These are phyloP conservation scores for Metarhizium rileyi DNA, from an alignment of 2,329 filamentous ascomycete genomes.

Conservation along the genomic window DNA sequence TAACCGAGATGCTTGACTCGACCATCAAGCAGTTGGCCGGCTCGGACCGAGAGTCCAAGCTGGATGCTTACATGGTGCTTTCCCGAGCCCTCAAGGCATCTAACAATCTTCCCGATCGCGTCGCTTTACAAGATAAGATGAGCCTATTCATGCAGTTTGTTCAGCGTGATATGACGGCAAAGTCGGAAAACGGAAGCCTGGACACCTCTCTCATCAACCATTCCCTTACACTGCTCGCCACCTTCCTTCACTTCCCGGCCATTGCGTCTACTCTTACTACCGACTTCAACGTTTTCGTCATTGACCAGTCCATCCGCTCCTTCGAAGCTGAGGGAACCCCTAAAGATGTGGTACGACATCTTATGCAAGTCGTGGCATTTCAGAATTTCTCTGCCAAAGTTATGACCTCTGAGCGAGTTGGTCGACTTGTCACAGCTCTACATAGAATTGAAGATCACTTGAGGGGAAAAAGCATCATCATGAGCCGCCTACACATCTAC, in stretches of 20 bases:
- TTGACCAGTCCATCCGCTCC: conserved; percentile 69
- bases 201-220: conserved; percentile 68
- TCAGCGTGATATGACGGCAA: conserved; percentile 64
- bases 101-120: conserved; percentile 67
- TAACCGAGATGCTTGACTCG: conserved; percentile 77
- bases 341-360: conserved; percentile 68
- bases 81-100: conserved; percentile 69
- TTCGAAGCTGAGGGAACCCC: conserved; percentile 59
- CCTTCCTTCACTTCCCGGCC: conserved; percentile 65
- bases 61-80: conserved; percentile 82
- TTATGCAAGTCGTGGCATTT: conserved; percentile 70
- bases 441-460: conserved; percentile 64
- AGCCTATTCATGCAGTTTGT: conserved; percentile 71
- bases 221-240: conserved; percentile 66
- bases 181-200: conserved; percentile 40
- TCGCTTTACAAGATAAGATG: conserved; percentile 67
- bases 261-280: conserved; percentile 61
- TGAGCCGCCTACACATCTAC: conserved; percentile 70
- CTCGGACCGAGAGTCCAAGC: conserved; percentile 57
- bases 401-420: conserved; percentile 62
- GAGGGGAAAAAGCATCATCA: conserved; percentile 71
- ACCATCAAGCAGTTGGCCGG: conserved; percentile 72
- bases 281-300: conserved; percentile 70
- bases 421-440: conserved; percentile 60
- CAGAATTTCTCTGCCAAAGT: conserved; percentile 70